Evolutionary conservation across 1,284 basidiomycete species (phyloP), one percentile per base, ranked within the genome.

Genomic region (Cutaneotrichosporon cavernicola): DNA sequence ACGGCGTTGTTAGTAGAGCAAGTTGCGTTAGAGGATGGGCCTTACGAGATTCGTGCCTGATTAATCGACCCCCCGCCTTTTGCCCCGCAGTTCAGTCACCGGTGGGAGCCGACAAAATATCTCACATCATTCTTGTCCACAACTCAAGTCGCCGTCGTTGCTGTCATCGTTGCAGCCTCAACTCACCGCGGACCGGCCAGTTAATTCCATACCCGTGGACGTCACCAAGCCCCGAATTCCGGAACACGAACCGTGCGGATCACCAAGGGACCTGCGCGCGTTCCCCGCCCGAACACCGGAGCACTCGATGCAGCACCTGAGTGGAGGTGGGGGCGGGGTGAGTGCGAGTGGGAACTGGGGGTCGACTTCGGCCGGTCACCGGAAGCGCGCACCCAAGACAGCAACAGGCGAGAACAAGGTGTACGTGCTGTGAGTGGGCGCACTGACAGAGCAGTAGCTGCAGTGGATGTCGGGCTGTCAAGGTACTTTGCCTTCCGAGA

Each of bases 401-500:
- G 55, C 55, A 21, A 40, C 55, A 8, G 55, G 55, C 55, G 55
- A 56, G 34, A 56, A 56, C 55, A 56, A 56, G 55, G 55, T 56
- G 55, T 56, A 21, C 36, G 55, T 56, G 5, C 14, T 8, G 22
- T 6, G 21, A 40, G 5, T 11, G 32, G 55, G 2, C n/a, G 21
- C 21, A 22, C 55, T 56, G 36, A 56, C 55, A 10, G 14, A 16
- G 26, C 51, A 68, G 67, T 21, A 68, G 67, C 67, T 68, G 67
- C 34, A 65, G 55, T 6, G 64, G 62, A 10, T 68, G 67, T 34
- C 53, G 67, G 5, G 56, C 62, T 7, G 64, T 62, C 38, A 68
- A 68, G 60, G 67, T 64, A 32, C 56, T 62, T 36, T 7, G n/a
- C 38, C 1, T 32, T 13, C 1, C 8, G 14, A 30, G 21, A 16